These are phyloP conservation scores for Ganoderma lingzhi DNA, from an alignment of 1,284 basidiomycete species.

Conservation along the genomic window DNA sequence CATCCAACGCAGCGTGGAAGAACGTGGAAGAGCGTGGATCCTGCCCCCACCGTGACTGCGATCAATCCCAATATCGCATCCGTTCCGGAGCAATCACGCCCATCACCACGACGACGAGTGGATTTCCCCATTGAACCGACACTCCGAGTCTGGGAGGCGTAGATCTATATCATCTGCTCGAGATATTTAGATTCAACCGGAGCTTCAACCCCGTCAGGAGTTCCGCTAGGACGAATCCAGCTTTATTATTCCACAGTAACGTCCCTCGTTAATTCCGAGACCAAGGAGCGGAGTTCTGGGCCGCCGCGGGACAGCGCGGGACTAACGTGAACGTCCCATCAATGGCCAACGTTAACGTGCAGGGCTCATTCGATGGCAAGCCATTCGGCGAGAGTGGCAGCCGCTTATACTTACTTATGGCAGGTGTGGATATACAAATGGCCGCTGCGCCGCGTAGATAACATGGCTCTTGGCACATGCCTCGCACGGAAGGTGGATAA, in stretches of 20 bases:
- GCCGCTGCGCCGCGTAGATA: background rate
- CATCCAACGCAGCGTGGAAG: too few species aligned
- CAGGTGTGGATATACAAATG: background rate
- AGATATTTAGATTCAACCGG: background rate
- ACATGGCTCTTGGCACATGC: background rate
- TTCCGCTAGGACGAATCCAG: too few species aligned
- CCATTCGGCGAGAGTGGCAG: background rate
- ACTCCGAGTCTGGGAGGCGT: background rate
- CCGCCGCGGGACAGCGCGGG: too few species aligned
- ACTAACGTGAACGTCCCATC: background rate
- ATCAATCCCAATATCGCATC: constrained; percentile 5
- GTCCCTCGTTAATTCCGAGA: background rate
- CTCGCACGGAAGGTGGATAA: too few species aligned
- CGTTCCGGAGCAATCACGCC: background rate
- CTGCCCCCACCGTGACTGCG: background rate
- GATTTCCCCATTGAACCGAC: background rate
- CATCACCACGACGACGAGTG: background rate
- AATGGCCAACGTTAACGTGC: background rate
- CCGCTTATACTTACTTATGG: background rate
- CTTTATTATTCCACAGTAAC: too few species aligned
- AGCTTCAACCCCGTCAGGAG: background rate
- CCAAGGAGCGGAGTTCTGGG: background rate
- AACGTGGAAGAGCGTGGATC: too few species aligned
- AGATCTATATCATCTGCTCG: background rate
- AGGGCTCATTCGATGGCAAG: background rate